Evolutionary conservation across 768 basidiomycete species (phyloP).

Genomic region (Neoboletus brunneissimus): DNA sequence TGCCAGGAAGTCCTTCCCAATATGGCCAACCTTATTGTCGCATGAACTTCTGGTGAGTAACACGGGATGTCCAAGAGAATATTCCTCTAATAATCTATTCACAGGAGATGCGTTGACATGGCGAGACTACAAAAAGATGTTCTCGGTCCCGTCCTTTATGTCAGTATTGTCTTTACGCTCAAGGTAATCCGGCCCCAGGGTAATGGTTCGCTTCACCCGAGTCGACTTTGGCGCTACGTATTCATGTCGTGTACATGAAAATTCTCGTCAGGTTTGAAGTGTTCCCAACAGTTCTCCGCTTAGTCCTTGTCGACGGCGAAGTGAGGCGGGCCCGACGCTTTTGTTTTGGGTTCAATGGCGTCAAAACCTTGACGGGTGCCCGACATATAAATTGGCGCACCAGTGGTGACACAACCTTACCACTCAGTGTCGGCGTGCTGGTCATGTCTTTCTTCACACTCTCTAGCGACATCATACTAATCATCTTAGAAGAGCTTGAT

Average conservation of each 20-base stretch:
- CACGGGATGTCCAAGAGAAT: conserved; percentile 5
- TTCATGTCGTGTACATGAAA: conserved; percentile 24
- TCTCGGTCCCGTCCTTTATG: conserved; percentile 30
- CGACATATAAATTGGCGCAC: conserved; percentile 31
- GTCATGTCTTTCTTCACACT: conserved; percentile 36
- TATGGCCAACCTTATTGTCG: conserved; percentile 30
- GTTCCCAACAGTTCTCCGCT: conserved; percentile 29
- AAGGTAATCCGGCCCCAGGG: conserved; percentile 23
- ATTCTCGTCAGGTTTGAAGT: conserved; percentile 26
- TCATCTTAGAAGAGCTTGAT: conserved; percentile 34
- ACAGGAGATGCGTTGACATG: conserved; percentile 35
- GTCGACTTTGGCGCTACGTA: conserved; percentile 25
- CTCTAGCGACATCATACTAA: conserved; percentile 28
- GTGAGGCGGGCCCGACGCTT: conserved; percentile 33
- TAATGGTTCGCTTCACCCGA: conserved; percentile 20
- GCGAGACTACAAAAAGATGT: conserved; percentile 30
- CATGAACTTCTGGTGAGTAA: conserved; percentile 22
- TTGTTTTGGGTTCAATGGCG: conserved; percentile 30
- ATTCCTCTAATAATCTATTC: conserved; percentile 14
- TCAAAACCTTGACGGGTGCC: conserved; percentile 20
- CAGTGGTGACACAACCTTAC: conserved; percentile 10
- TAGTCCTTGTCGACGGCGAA: conserved; percentile 31
- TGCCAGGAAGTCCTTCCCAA: conserved; percentile 18
- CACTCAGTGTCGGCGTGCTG: conserved; percentile 31
- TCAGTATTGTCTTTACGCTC: conserved; percentile 25